Percentiles rank a stretch among this genome's conserved stretches.
phyloP scores from a whole-genome alignment of 2,329 filamentous ascomycete genomes.

The Arthrobotrys musiformis region DNA sequence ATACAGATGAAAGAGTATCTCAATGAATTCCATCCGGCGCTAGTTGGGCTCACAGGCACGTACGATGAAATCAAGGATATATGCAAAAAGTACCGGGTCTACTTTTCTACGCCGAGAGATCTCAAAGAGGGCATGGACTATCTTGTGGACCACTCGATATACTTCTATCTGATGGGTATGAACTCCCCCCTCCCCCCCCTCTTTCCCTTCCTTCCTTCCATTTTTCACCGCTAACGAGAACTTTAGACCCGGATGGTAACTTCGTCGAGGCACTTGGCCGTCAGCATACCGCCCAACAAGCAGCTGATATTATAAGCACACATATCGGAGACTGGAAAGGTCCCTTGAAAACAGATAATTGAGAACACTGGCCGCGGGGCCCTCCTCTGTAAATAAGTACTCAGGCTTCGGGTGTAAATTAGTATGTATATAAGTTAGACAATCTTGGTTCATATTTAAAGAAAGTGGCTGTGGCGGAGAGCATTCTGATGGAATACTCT shows the following conservation, averaged over 20 bases:
- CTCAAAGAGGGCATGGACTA: conserved; percentile 96
- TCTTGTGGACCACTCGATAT: conserved; percentile 97
- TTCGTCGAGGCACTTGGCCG: conserved; percentile 97
- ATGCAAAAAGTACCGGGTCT: conserved; percentile 95
- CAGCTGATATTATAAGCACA: conserved; percentile 81
- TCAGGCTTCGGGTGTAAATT: background rate
- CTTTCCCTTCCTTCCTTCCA: background rate
- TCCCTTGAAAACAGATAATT: conserved; percentile 41
- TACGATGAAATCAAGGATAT: conserved; percentile 94
- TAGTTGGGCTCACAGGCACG: conserved; percentile 89
- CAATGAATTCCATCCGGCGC: conserved; percentile 84
- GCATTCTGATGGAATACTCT: background rate
- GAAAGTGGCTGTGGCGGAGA: background rate
- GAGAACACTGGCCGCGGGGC: no score
- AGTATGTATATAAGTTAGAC: conserved; percentile 8
- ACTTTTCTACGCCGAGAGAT: conserved; percentile 90
- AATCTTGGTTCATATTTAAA: background rate
- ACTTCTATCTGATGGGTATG: conserved; percentile 93
- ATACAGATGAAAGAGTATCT: conserved; percentile 78
- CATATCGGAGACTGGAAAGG: conserved; percentile 84
- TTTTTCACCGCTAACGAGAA: background rate
- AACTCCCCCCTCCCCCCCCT: background rate
- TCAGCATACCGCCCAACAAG: conserved; percentile 90
- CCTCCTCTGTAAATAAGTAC: conserved; percentile 1
- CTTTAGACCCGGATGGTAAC: conserved; percentile 86